Percentiles rank a stretch among this genome's conserved stretches.
phyloP scores from a whole-genome alignment of 495 filamentous ascomycete species.

The Schizothecium vesticola region DNA sequence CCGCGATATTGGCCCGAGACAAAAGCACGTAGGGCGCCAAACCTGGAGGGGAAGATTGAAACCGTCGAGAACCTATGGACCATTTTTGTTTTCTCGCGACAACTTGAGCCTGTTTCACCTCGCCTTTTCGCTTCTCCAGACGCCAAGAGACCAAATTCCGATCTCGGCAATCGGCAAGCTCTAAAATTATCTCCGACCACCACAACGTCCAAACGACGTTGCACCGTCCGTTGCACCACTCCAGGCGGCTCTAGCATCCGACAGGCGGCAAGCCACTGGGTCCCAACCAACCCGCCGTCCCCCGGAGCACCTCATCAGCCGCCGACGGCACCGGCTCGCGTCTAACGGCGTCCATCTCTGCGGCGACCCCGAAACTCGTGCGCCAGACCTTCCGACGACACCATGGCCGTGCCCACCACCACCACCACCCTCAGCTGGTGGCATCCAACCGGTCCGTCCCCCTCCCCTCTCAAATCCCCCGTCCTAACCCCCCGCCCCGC shows the following conservation, averaged over 20 bases:
- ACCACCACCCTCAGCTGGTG: conserved; percentile 11
- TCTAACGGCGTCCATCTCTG: not conserved
- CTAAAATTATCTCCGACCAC: not conserved
- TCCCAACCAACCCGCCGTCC: not conserved
- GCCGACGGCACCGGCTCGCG: not conserved
- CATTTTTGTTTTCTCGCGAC: not conserved
- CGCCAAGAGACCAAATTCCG: not conserved
- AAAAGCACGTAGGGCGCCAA: not conserved
- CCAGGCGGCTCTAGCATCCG: not conserved
- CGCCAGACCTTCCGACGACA: not conserved
- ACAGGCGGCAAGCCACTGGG: not conserved
- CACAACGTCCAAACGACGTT: not conserved
- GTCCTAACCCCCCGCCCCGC: conserved; percentile 3
- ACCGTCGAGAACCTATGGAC: not conserved
- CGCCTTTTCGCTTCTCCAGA: not conserved
- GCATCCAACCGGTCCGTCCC: conserved; percentile 21
- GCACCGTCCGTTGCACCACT: not conserved
- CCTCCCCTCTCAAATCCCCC: not conserved
- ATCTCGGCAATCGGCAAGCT: not conserved
- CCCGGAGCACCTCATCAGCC: not conserved
- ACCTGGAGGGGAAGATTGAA: not conserved
- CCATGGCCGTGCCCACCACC: not conserved
- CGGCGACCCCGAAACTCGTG: too few species aligned
- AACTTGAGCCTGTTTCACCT: not conserved
- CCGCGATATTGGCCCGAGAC: not conserved